Conservation (phyloP, 441 rosid genomes). For the Pelargonium myrrhifolium region DNA sequence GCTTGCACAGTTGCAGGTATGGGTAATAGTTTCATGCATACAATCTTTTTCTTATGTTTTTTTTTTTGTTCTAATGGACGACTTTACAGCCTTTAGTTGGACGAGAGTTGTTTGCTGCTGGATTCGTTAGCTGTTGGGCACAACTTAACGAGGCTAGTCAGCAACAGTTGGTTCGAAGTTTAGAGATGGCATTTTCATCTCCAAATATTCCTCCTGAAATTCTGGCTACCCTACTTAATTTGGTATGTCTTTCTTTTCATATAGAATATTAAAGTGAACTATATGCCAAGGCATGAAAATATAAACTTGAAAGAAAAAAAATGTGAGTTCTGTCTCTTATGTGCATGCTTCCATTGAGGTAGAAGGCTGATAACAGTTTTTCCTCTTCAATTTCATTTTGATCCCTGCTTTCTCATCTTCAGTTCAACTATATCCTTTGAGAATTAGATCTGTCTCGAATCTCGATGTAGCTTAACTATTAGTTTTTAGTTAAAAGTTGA, state of each 20-base stretch:
- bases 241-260: conserved; percentile 43
- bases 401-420: neutral
- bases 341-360: neutral
- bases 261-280: conserved; percentile 17
- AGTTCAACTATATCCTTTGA: too few species aligned
- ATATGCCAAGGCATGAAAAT: neutral
- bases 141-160: conserved; percentile 80
- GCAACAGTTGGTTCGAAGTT: conserved; percentile 83
- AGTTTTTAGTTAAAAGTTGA: too few species aligned
- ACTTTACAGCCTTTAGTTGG: conserved; percentile 90
- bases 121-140: conserved; percentile 99
- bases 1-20: conserved; percentile 95
- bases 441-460: too few species aligned
- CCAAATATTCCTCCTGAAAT: conserved; percentile 99
- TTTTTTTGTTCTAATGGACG: conserved; percentile 26
- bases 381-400: neutral
- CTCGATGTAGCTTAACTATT: too few species aligned
- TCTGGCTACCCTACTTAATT: conserved; percentile 88
- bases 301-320: neutral
- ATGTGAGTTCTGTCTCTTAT: neutral
- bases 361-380: neutral
- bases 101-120: conserved; percentile 98
- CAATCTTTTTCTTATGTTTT: conserved; percentile 7
- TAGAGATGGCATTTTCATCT: conserved; percentile 99
- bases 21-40: conserved; percentile 15